A percentile compares a stretch with the other conserved stretches of the same genome.
Evolutionary conservation across 2,329 filamentous ascomycete species (phyloP).

Genomic region (Curvularia sp.): DNA sequence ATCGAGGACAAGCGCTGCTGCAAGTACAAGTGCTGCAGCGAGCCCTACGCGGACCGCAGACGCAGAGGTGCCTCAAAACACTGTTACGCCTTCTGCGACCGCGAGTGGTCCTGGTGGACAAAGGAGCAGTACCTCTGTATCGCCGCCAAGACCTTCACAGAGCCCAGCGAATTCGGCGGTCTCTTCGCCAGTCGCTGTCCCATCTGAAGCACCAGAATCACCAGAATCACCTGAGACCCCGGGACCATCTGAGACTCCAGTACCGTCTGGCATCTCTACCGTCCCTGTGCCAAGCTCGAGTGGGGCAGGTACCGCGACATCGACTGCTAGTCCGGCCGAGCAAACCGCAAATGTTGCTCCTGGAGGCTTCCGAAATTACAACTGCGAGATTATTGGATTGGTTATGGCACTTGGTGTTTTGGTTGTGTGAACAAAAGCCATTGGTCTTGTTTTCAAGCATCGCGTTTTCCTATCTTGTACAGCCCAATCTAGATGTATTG

Average conservation of each 20-base stretch:
- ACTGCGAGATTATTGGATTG: neutral
- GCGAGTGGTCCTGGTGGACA: neutral
- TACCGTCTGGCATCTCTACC: slow-evolving; percentile 5
- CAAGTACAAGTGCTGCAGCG: neutral
- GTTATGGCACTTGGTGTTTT: slow-evolving; percentile 11
- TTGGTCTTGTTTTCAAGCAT: neutral
- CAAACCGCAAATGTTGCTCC: slow-evolving; percentile 26
- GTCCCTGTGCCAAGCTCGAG: slow-evolving; percentile 8
- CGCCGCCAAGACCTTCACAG: neutral
- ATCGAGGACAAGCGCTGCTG: neutral
- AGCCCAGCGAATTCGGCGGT: neutral
- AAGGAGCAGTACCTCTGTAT: neutral
- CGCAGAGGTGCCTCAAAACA: neutral
- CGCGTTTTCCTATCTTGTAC: neutral
- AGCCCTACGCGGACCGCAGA: neutral
- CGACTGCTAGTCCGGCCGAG: slow-evolving; percentile 13
- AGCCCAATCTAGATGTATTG: neutral
- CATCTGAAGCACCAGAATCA: slow-evolving; percentile 2
- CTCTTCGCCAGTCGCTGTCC: slow-evolving; percentile 1
- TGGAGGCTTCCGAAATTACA: neutral
- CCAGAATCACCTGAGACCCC: slow-evolving; percentile 5
- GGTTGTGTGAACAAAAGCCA: slow-evolving; percentile 5
- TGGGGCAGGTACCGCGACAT: slow-evolving; percentile 8
- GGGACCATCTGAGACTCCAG: slow-evolving; percentile 4
- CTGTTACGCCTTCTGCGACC: neutral